phyloP scores from a whole-genome alignment of 306 rosid genomes.

The Prosopis cineraria region DNA sequence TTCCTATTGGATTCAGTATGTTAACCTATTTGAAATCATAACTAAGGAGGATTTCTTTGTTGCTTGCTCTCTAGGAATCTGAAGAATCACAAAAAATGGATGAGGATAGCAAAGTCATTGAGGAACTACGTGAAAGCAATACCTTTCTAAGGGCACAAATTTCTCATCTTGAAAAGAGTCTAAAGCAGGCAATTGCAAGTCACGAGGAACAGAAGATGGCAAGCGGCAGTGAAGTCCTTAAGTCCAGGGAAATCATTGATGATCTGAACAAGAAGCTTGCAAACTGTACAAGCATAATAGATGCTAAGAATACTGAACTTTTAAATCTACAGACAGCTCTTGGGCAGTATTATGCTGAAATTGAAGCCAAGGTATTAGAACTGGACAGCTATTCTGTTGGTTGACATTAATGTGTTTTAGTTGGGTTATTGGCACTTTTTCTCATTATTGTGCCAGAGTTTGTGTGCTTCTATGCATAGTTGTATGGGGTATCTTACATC shows the following conservation, averaged over 20 bases:
- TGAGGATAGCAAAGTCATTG: slow-evolving; percentile 89
- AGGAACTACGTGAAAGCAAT: slow-evolving; percentile 70
- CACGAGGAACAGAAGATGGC: slow-evolving; percentile 68
- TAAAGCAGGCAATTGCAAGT: slow-evolving; percentile 69
- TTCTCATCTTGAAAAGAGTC: slow-evolving; percentile 69
- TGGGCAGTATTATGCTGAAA: slow-evolving; percentile 98
- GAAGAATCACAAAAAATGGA: slow-evolving; percentile 98
- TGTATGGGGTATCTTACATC: slow-evolving; percentile 32
- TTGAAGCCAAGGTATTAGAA: slow-evolving; percentile 86
- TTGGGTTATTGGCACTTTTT: slow-evolving; percentile 23
- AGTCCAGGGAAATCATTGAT: slow-evolving; percentile 67
- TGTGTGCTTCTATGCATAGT: slow-evolving; percentile 25
- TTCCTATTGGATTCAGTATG: slow-evolving; percentile 17
- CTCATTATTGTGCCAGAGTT: not conserved
- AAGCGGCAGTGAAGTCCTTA: slow-evolving; percentile 60
- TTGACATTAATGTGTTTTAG: not conserved
- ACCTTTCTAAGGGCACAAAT: slow-evolving; percentile 63
- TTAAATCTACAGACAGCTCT: slow-evolving; percentile 95
- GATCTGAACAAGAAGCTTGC: slow-evolving; percentile 78
- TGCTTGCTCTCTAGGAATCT: slow-evolving; percentile 63
- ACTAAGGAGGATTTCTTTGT: slow-evolving; percentile 21
- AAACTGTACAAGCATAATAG: slow-evolving; percentile 63
- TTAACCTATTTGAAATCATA: not conserved
- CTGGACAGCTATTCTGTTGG: slow-evolving; percentile 9
- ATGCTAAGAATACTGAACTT: slow-evolving; percentile 86